phyloP scores from a whole-genome alignment of 2,329 filamentous ascomycete species.

The Akanthomyces muscarius region DNA sequence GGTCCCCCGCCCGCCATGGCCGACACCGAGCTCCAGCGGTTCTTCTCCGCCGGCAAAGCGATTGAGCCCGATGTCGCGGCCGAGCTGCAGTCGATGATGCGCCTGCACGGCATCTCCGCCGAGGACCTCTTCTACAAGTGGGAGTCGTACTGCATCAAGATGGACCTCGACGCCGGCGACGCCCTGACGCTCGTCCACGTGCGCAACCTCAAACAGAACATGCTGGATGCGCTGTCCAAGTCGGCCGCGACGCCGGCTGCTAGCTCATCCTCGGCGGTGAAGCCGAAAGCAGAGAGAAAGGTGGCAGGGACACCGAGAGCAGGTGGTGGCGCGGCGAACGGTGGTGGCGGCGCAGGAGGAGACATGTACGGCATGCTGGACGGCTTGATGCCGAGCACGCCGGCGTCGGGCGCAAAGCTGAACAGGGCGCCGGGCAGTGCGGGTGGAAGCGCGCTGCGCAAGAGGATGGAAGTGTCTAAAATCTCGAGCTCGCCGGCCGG shows the following conservation, averaged over 20 bases:
- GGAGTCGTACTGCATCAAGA: conserved; percentile 96
- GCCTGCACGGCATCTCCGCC: conserved; percentile 72
- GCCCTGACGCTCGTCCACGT: conserved; percentile 64
- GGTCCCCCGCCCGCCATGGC: conserved; percentile 30
- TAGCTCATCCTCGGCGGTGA: conserved; percentile 26
- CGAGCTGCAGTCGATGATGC: conserved; percentile 82
- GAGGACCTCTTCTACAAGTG: conserved; percentile 97
- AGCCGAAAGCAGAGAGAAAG: conserved; percentile 55
- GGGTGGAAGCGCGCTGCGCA: conserved; percentile 30
- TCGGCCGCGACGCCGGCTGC: conserved; percentile 59
- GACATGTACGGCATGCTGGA: conserved; percentile 87
- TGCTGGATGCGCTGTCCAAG: conserved; percentile 80
- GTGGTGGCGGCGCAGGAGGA: conserved; percentile 45
- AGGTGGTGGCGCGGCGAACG: conserved; percentile 47
- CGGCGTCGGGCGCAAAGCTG: conserved; percentile 42
- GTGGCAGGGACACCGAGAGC: conserved; percentile 58
- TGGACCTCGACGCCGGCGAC: conserved; percentile 75
- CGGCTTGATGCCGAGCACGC: conserved; percentile 63
- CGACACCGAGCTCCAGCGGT: conserved; percentile 32
- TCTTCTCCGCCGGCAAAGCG: conserved; percentile 37
- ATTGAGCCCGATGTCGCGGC: conserved; percentile 73
- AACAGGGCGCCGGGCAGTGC: conserved; percentile 28
- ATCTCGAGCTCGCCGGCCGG: conserved; percentile 33
- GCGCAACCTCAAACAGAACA: conserved; percentile 76
- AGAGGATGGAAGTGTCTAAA: conserved; percentile 29